phyloP scores from a whole-genome alignment of 2,329 filamentous ascomycete genomes.

The Alternaria longipes region DNA sequence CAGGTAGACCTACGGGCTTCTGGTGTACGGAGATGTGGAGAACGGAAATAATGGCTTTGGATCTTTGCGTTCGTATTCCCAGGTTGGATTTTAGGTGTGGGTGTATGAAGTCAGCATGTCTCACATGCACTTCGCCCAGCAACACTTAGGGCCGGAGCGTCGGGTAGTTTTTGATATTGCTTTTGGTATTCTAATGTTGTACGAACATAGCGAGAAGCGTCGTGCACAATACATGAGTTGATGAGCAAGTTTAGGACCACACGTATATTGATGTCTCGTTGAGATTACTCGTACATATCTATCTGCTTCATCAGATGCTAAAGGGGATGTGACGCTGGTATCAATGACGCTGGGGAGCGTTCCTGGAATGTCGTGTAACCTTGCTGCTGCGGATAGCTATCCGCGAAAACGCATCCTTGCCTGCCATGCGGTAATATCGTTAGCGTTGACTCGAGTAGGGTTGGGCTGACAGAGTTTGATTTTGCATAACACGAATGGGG shows the following conservation, averaged over 20 bases:
- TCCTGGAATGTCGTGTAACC: conserved; percentile 9
- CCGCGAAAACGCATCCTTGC: conserved; percentile 7
- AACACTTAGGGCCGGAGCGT: not conserved
- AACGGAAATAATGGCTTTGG: not conserved
- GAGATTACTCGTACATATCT: not conserved
- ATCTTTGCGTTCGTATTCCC: conserved; percentile 1
- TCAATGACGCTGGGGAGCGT: not conserved
- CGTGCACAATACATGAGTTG: not conserved
- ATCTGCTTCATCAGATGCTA: not conserved
- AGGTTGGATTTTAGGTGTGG: not conserved
- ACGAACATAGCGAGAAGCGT: not conserved
- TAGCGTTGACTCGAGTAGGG: conserved; percentile 6
- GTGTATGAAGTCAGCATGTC: not conserved
- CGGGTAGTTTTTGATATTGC: conserved; percentile 12
- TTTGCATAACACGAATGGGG: not conserved
- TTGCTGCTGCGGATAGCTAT: conserved; percentile 9
- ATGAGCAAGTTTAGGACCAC: not conserved
- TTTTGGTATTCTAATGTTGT: not conserved
- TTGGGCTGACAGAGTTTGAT: conserved; percentile 7
- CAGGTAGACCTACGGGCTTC: not conserved
- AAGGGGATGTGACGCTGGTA: not conserved
- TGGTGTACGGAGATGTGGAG: conserved; percentile 3
- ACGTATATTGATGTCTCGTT: not conserved
- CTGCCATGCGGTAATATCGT: conserved; percentile 6
- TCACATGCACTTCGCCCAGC: not conserved